Evolutionary conservation across 768 basidiomycete species (phyloP), one percentile per base, ranked within the genome.

Genomic region (Macrolepiota dolichaula): DNA sequence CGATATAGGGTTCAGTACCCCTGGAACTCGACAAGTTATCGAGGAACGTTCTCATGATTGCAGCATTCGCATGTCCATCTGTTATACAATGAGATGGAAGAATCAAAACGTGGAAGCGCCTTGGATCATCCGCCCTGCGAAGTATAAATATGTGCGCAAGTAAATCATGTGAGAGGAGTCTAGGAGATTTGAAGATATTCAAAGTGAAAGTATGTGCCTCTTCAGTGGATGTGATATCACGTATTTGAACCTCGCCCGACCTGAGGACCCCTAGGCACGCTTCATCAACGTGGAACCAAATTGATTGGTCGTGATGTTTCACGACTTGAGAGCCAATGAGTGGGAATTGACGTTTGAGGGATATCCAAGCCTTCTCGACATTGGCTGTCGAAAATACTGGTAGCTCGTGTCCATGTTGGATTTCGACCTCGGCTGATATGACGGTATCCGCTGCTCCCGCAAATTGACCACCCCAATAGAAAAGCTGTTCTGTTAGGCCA

Each of bases 321-420:
- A 73, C 71, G n/a, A 84, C 64, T 5, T 59, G 69, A 5, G 79
- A 76, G 2, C 75, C 81, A 12, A 82, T 77, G 3, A 87, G 72
- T 1, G 85, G 85, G 62, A 74, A 84, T 36, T 72, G 75, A 25
- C 69, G 71, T 68, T 86, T 86, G 22, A 82, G 68, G 11, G 74
- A 66, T 24, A 71, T 29, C 84, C 84, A 87, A 1, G 80, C 73
- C 29, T 71, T 68, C 0, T 50, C 36, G 42, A 86, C 65, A 60
- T 79, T 83, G 12, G 65, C 64, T 4, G 68, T 59, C 11, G 36
- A 68, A 36, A 70, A 57, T 25, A 61, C 62, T 50, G 59, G 59
- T 15, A 66, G 63, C 9, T 67, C 25, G 25, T 63, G 32, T 9
- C 47, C 32, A 17, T 63, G 42, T 24, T 62, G 32, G 12, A 73